These are phyloP conservation scores for Mycena polygramma DNA, from an alignment of 768 basidiomycete genomes.

Conservation along the genomic window DNA sequence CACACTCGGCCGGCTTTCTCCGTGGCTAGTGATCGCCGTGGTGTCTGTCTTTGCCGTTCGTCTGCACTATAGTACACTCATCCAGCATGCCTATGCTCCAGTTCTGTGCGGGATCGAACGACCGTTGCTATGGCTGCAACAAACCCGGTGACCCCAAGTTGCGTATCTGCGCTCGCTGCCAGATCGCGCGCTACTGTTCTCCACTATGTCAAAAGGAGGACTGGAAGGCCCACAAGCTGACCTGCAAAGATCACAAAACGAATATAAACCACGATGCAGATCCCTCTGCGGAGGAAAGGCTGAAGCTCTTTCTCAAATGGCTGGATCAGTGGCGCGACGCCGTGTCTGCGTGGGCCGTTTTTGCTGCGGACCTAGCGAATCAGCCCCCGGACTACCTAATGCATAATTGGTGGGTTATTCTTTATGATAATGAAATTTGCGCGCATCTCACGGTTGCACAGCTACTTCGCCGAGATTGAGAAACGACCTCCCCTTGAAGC, in stretches of 20 bases:
- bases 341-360: neutral
- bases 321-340: neutral
- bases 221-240: constrained; percentile 12
- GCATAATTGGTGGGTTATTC: neutral
- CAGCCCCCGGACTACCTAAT: constrained; percentile 5
- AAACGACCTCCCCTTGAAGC: neutral
- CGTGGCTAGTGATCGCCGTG: no score
- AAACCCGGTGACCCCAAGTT: constrained; percentile 8
- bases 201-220: constrained; percentile 11
- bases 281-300: constrained; percentile 3
- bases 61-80: no score
- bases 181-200: constrained; percentile 17
- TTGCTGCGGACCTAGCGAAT: constrained; percentile 17
- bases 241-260: neutral
- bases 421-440: neutral
- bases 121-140: constrained; percentile 6
- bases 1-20: no score
- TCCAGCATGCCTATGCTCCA: neutral
- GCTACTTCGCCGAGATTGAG: neutral
- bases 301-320: constrained; percentile 11
- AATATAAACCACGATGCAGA: neutral
- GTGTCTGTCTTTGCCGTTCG: no score
- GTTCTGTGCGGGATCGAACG: constrained; percentile 4
- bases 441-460: neutral
- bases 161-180: constrained; percentile 22